These are phyloP conservation scores for Alternaria arbusti DNA, from an alignment of 2,329 filamentous ascomycete genomes.

Conservation along the genomic window DNA sequence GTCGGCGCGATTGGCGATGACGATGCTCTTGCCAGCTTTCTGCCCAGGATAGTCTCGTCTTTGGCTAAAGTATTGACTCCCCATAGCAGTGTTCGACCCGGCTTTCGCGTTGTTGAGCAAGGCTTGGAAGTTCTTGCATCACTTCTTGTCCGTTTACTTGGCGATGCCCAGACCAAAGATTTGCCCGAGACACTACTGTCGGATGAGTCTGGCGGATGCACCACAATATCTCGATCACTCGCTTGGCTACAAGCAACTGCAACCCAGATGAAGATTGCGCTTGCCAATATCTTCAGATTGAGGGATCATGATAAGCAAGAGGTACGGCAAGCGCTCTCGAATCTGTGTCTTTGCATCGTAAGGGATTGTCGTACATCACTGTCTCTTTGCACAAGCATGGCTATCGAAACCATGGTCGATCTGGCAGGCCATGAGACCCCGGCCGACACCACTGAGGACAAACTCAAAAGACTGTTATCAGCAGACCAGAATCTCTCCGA, in stretches of 20 bases:
- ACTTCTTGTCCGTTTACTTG: slow-evolving; percentile 54
- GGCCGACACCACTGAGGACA: slow-evolving; percentile 50
- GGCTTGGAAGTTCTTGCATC: slow-evolving; percentile 65
- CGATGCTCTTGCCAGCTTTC: slow-evolving; percentile 80
- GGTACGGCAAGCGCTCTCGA: slow-evolving; percentile 71
- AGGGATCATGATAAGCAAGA: slow-evolving; percentile 72
- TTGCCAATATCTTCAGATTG: slow-evolving; percentile 78
- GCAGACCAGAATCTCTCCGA: slow-evolving; percentile 69
- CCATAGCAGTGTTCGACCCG: slow-evolving; percentile 66
- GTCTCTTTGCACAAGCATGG: slow-evolving; percentile 69
- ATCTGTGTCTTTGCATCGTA: slow-evolving; percentile 75
- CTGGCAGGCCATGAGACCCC: slow-evolving; percentile 59
- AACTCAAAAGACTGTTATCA: slow-evolving; percentile 66
- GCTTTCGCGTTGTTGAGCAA: slow-evolving; percentile 68
- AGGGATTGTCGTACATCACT: slow-evolving; percentile 81
- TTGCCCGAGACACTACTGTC: slow-evolving; percentile 24
- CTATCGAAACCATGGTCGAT: slow-evolving; percentile 82
- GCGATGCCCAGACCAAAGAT: slow-evolving; percentile 50
- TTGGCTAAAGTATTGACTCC: slow-evolving; percentile 77
- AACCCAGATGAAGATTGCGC: slow-evolving; percentile 80
- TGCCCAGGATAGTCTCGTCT: slow-evolving; percentile 85
- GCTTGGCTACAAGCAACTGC: slow-evolving; percentile 83
- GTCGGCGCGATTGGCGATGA: slow-evolving; percentile 71
- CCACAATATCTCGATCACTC: slow-evolving; percentile 51
- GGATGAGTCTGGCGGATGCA: slow-evolving; percentile 13